Evolutionary conservation across 169 alveolate genomes (phyloP).

Genomic region (Plasmodium knowlesi): DNA sequence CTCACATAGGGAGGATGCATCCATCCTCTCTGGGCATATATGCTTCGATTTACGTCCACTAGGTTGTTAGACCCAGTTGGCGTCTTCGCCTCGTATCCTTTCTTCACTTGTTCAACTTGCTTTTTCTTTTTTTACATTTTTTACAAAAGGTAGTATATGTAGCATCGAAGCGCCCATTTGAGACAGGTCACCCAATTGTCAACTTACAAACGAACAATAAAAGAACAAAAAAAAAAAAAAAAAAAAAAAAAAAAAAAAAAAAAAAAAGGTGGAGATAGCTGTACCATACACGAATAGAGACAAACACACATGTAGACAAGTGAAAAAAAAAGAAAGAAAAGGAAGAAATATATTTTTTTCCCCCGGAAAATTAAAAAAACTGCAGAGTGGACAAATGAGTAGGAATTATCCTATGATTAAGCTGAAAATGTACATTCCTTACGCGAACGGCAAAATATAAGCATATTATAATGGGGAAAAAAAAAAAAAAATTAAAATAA

Average conservation of each 20-base stretch:
- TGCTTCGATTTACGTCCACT: not conserved
- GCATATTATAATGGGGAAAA: not conserved
- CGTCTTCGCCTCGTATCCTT: not conserved
- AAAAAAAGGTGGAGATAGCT: not conserved
- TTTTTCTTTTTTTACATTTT: not conserved
- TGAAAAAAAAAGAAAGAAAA: not conserved
- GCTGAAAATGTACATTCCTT: not conserved
- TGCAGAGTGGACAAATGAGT: not conserved
- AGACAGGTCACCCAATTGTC: not conserved
- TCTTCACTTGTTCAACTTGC: not conserved
- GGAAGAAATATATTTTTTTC: not conserved
- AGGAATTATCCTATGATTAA: not conserved
- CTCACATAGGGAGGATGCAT: not conserved
- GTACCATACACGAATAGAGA: not conserved
- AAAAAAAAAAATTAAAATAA: too few species aligned
- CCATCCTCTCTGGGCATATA: not conserved
- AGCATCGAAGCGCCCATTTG: not conserved
- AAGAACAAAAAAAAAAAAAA: not conserved
- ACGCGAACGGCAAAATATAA: not conserved
- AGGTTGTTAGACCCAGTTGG: not conserved
- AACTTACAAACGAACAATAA: not conserved
- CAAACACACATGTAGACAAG: not conserved
- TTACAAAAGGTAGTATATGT: not conserved
- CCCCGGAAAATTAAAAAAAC: not conserved
- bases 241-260: not conserved